Base-by-base conservation (phyloP, 768 basidiomycete species). In the Hygrophorus pudorinus region DNA sequence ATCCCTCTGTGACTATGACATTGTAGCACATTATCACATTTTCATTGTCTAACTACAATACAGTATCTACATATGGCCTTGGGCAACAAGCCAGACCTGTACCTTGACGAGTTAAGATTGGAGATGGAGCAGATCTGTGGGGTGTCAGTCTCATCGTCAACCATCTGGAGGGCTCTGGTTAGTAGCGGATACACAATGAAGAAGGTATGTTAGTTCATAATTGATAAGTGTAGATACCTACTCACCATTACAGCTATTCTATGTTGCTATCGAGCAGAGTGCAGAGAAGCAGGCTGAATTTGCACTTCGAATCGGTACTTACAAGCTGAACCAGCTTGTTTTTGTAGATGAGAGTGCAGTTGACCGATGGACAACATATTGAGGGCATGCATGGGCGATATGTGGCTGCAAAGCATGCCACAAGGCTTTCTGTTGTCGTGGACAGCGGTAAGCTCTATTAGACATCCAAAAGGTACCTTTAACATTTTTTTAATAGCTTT, bases 121-220 rank as follows among this genome's bases (percentile, higher is more conserved):
- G 41, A 42, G 14, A n/a, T 42, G 5, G 5, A 42, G 20, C 8
- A 21, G 18, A 35, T 10, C 16, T 42, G 41, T 42, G 41, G 41
- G 18, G 28, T 31, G 13, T 31, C 41, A 32, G 41, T 42, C 20
- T 32, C 41, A 21, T 11, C 33, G 16, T 32, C 29, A 32, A 42
- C 33, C n/a, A 28, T 42, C 12, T 32, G 41, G 41, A 18, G 33
- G 20, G 16, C 41, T 9, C 41, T 42, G 12, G 14, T 28, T 10
- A 42, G 20, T 11, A 31, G 29, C 13, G 18, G 41, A 21, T 42
- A 32, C 18, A 42, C 41, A 5, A 3, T 42, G 41, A 42, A 42
- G 20, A 42, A 42, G 30, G 41, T 42, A 42, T 18, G 29, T 37
- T 9, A n/a, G 18, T 27, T 17, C 29, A 8, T 12, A 12, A 40